Percentiles rank a stretch among this genome's conserved stretches.
Conservation (phyloP, 2,329 filamentous ascomycete species). For the Neopestalotiopsis rosae region DNA sequence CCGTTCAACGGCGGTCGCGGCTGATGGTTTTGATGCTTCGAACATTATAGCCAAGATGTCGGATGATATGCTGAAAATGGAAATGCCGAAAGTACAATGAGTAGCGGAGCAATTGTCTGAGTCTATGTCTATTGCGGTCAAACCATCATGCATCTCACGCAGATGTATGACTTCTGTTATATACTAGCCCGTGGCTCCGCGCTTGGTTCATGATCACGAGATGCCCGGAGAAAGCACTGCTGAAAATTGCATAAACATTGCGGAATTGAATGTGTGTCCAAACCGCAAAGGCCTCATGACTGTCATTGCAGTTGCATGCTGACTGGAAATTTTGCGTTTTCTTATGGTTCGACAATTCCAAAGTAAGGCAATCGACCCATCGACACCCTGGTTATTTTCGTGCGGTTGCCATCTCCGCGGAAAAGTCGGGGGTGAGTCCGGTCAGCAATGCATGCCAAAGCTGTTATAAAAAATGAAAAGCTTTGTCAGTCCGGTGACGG, state of each 20-base stretch:
- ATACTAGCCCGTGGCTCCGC: background rate
- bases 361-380: constrained; percentile 22
- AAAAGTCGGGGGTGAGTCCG: background rate
- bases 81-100: background rate
- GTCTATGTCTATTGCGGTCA: background rate
- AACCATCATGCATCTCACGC: background rate
- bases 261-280: background rate
- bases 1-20: too few species aligned
- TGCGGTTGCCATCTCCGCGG: constrained; percentile 29
- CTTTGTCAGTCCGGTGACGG: background rate
- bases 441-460: background rate
- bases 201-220: background rate
- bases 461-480: background rate
- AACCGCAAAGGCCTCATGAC: background rate
- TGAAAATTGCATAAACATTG: background rate
- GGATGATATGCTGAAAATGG: background rate
- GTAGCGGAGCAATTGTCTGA: background rate
- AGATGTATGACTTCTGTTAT: background rate
- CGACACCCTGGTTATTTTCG: constrained; percentile 22
- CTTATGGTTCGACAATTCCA: background rate
- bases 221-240: constrained; percentile 16
- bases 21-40: background rate
- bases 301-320: background rate
- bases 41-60: background rate
- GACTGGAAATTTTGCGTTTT: constrained; percentile 14